A percentile compares a stretch with the other conserved stretches of the same genome.
Evolutionary conservation across 2,329 filamentous ascomycete species (phyloP).

Genomic region (Ceratocystis albifundus): DNA sequence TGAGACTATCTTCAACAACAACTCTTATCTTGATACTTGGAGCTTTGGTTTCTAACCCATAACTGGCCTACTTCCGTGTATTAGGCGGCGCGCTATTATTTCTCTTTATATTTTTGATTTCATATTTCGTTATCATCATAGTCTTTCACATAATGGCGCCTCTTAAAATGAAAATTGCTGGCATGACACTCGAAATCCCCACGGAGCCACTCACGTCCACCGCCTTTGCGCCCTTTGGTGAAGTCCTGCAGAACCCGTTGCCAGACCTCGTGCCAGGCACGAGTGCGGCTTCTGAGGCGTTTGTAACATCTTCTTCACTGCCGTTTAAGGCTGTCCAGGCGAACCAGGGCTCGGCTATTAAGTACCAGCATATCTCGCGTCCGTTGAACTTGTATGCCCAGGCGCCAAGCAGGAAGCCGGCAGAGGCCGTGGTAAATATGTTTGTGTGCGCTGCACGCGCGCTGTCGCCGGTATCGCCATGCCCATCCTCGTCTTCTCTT

Average conservation of each 20-base stretch:
- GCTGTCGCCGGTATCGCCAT: constrained; percentile 23
- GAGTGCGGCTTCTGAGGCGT: constrained; percentile 17
- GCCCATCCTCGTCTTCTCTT: not conserved
- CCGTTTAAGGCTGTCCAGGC: constrained; percentile 45
- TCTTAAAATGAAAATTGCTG: constrained; percentile 6
- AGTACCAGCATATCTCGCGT: constrained; percentile 69
- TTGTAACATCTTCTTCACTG: constrained; percentile 23
- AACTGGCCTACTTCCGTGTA: not conserved
- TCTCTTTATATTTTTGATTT: not conserved
- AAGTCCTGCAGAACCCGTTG: constrained; percentile 65
- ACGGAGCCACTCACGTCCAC: constrained; percentile 55
- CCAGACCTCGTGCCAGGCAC: constrained; percentile 34
- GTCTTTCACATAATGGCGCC: not conserved
- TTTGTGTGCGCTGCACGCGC: constrained; percentile 57
- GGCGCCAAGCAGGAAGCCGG: constrained; percentile 46
- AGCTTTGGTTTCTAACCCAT: no score
- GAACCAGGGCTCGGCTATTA: constrained; percentile 83
- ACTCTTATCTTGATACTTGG: no score
- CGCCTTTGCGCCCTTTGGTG: constrained; percentile 68
- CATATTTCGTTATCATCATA: no score
- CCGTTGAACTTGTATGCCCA: constrained; percentile 59
- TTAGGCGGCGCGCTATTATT: not conserved
- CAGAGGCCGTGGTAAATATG: constrained; percentile 65
- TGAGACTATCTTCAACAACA: not conserved
- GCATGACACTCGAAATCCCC: constrained; percentile 32